Evolutionary conservation across 2,329 filamentous ascomycete genomes (phyloP).

Genomic region (Albophoma yamanashiensis): DNA sequence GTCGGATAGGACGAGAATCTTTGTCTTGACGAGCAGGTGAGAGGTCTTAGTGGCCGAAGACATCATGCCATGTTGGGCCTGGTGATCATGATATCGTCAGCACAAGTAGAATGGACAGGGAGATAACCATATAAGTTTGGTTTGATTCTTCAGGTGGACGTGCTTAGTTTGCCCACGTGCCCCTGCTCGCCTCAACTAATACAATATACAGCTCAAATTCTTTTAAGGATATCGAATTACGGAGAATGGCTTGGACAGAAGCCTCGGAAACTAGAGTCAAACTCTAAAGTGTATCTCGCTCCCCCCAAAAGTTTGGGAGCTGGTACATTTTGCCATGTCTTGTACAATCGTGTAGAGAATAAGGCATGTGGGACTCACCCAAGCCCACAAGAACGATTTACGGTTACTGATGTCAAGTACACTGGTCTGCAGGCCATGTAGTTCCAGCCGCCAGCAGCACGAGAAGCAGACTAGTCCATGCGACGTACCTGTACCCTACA

Average conservation of each 20-base stretch:
- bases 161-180: not conserved
- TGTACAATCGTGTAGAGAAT: not conserved
- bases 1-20: not conserved
- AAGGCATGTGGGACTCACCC: not conserved
- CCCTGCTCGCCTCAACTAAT: too few species aligned
- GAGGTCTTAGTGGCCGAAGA: not conserved
- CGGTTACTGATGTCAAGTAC: too few species aligned
- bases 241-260: not conserved
- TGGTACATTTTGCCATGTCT: not conserved
- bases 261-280: not conserved
- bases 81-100: not conserved
- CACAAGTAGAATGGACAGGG: not conserved
- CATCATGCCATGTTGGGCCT: not conserved
- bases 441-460: too few species aligned
- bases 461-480: too few species aligned
- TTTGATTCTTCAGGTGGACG: too few species aligned
- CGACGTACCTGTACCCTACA: too few species aligned
- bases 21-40: not conserved
- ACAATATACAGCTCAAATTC: not conserved
- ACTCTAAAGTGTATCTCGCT: not conserved
- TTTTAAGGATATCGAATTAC: not conserved
- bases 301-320: not conserved
- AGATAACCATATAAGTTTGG: too few species aligned
- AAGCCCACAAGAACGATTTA: too few species aligned
- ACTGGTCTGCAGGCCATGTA: too few species aligned